A percentile compares a stretch with the other conserved stretches of the same genome.
phyloP scores from a whole-genome alignment of 108 stramenopile species.

The Nitzschia putrida region DNA sequence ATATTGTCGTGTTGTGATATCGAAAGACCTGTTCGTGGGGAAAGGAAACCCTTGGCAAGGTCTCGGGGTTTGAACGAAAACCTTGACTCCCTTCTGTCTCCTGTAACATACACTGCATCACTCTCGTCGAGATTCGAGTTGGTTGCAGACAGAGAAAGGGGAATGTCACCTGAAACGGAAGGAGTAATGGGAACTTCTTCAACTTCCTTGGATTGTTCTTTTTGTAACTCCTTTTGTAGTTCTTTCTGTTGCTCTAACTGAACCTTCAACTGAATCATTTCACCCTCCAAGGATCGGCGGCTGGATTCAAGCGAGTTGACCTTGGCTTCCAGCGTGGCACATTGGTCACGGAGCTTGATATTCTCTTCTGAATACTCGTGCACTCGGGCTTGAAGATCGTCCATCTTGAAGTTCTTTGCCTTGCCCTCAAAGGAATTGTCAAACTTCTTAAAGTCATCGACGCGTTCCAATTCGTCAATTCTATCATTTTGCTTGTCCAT shows the following conservation, averaged over 20 bases:
- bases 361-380: not conserved
- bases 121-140: not conserved
- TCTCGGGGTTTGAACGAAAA: not conserved
- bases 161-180: no score
- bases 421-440: not conserved
- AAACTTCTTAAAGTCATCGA: not conserved
- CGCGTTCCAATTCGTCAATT: not conserved
- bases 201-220: not conserved
- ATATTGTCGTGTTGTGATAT: not conserved
- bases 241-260: no score
- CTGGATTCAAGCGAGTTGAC: not conserved
- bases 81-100: not conserved
- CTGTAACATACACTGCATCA: not conserved
- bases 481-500: not conserved
- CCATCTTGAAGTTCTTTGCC: not conserved
- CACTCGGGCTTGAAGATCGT: not conserved
- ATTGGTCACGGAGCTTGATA: not conserved
- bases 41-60: not conserved
- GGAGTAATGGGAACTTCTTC: not conserved
- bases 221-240: no score
- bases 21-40: not conserved
- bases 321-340: not conserved
- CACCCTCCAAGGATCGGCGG: not conserved
- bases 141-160: not conserved
- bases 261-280: not conserved